These are phyloP conservation scores for Nakazawaea holstii DNA, from an alignment of 805 yeast species.

Conservation along the genomic window DNA sequence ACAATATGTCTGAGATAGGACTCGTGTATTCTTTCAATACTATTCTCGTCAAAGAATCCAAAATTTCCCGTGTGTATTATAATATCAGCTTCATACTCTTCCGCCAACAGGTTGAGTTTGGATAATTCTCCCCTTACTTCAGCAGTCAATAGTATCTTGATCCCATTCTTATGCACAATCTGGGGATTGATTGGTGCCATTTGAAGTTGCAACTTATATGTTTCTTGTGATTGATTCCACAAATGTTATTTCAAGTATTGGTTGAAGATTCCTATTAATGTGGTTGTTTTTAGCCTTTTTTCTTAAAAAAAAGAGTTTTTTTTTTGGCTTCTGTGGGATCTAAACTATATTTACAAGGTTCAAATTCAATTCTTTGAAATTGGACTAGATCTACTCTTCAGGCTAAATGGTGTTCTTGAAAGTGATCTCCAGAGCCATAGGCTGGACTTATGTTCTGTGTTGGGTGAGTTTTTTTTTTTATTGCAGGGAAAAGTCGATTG, in stretches of 20 bases:
- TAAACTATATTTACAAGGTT: not conserved
- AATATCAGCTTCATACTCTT: conserved; percentile 38
- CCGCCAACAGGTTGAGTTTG: conserved; percentile 43
- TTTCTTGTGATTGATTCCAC: not conserved
- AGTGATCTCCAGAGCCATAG: conserved; percentile 17
- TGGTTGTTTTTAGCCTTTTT: too few relatives aligned
- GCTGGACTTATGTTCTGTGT: conserved; percentile 31
- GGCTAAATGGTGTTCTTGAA: not conserved
- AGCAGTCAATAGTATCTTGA: conserved; percentile 43
- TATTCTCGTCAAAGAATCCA: conserved; percentile 64
- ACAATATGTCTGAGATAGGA: conserved; percentile 60
- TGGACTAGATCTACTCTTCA: not conserved
- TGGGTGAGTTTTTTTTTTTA: conserved; percentile 21
- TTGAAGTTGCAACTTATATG: not conserved
- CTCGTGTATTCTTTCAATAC: conserved; percentile 49
- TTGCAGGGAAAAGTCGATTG: not conserved
- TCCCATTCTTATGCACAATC: conserved; percentile 23
- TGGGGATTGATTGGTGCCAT: conserved; percentile 11
- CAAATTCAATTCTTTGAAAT: not conserved
- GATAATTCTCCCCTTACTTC: conserved; percentile 53
- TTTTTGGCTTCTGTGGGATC: not conserved
- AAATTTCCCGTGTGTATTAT: conserved; percentile 74
- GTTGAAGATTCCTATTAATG: not conserved
- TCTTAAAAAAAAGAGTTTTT: too few relatives aligned
- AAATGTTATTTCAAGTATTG: not conserved